Conservation (phyloP, 2,329 filamentous ascomycete species). For the Curvularia lunata region DNA sequence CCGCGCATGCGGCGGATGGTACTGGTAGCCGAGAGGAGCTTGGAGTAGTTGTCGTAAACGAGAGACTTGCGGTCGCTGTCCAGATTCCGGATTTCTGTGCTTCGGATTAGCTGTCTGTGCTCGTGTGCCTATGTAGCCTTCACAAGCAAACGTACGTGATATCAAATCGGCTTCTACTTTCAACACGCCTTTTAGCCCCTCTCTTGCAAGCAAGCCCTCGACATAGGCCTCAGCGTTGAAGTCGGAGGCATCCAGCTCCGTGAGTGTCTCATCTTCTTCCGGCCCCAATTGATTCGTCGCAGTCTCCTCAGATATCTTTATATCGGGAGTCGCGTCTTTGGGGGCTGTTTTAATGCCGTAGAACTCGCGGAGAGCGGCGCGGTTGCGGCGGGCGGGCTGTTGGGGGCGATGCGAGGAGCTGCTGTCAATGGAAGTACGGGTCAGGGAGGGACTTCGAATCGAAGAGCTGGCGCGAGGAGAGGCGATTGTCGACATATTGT, state of each 20-base stretch:
- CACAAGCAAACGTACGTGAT: slow-evolving; percentile 45
- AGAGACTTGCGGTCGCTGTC: slow-evolving; percentile 96
- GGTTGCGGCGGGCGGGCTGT: slow-evolving; percentile 69
- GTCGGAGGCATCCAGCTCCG: slow-evolving; percentile 73
- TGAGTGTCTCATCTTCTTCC: slow-evolving; percentile 63
- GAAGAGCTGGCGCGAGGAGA: slow-evolving; percentile 66
- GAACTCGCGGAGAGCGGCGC: slow-evolving; percentile 88
- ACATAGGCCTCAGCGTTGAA: slow-evolving; percentile 79
- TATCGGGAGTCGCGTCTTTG: slow-evolving; percentile 30
- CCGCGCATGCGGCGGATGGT: slow-evolving; percentile 89
- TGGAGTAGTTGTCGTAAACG: slow-evolving; percentile 98
- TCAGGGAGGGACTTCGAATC: slow-evolving; percentile 72
- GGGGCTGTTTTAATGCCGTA: slow-evolving; percentile 75
- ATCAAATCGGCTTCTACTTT: slow-evolving; percentile 73
- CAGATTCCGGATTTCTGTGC: slow-evolving; percentile 77
- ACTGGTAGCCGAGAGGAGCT: slow-evolving; percentile 94
- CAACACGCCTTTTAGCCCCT: slow-evolving; percentile 71
- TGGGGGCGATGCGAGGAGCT: slow-evolving; percentile 25
- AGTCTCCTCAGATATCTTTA: slow-evolving; percentile 43
- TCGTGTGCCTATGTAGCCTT: background rate
- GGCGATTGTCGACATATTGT: slow-evolving; percentile 63
- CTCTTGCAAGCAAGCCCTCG: slow-evolving; percentile 64
- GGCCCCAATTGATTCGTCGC: slow-evolving; percentile 41
- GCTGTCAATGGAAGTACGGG: slow-evolving; percentile 72
- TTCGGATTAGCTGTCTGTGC: slow-evolving; percentile 1